Base-by-base conservation (phyloP, 441 rosid species). In the Erysimum cheiri region DNA sequence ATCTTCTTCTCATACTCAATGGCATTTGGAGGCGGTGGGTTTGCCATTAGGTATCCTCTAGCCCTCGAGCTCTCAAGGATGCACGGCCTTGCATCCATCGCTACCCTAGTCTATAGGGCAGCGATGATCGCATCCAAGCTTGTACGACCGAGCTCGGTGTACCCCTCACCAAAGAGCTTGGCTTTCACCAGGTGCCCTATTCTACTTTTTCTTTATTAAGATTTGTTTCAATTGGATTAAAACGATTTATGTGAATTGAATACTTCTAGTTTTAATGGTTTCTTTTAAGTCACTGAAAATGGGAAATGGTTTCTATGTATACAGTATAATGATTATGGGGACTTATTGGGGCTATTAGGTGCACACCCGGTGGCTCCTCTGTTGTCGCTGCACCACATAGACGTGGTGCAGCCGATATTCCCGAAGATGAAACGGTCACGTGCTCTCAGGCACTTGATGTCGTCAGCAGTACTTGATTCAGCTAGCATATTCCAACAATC, bases 21-120 rank as follows among this genome's bases (percentile, higher is more conserved):
- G 99, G 99, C 98, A 0, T 90, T 82, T 67, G 98, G 97, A 8
- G 99, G 99, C 2, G 98, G 93, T 10, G 98, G 96, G 0, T 94
- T 92, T 8, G 98, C 96, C 1, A 88, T 94, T 19, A 94, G 98
- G 76, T 90, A 88, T 49, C 81, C 98, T 1, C 57, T 88, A 74
- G 98, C 99, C 0, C 65, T 75, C 17, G 88, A 88, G 70, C 70
- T 94, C 65, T 86, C 86, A 32, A 82, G 78, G 79, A 90, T 90
- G 89, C 97, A 94, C 74, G 97, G 88, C 57, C 71, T 33, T 94
- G 99, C 80, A 90, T 92, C 15, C 90, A 87, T 15, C 65, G 96
- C 22, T 90, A 92, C 63, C 97, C 97, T 2, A 96, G 83, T 24
- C 78, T 90, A 50, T 88, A 87, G 31, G 98, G 94, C 5, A 92